These are phyloP conservation scores for Phylloporus sp. DNA, from an alignment of 768 basidiomycete species.

Conservation along the genomic window DNA sequence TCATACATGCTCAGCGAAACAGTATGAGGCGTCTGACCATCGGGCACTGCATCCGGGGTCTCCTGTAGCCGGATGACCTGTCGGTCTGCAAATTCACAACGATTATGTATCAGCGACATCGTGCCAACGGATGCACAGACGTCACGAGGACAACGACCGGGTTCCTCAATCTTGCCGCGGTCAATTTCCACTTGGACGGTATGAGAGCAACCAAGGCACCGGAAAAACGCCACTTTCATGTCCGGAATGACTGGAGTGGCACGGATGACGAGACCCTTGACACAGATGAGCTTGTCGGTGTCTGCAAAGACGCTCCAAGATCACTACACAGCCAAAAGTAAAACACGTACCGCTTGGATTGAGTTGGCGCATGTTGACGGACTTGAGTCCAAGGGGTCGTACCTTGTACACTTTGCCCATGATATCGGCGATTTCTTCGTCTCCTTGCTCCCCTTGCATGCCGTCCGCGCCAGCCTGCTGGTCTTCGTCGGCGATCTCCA, in stretches of 20 bases:
- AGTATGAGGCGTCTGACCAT: slow-evolving; percentile 97
- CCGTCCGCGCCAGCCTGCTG: slow-evolving; percentile 63
- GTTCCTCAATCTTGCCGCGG: slow-evolving; percentile 96
- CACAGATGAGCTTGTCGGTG: slow-evolving; percentile 93
- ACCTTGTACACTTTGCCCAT: slow-evolving; percentile 88
- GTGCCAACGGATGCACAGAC: slow-evolving; percentile 84
- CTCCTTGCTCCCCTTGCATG: slow-evolving; percentile 71
- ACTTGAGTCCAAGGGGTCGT: slow-evolving; percentile 77
- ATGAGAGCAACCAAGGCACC: slow-evolving; percentile 91
- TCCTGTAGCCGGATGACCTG: slow-evolving; percentile 96
- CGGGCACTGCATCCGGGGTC: slow-evolving; percentile 95
- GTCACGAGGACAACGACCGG: slow-evolving; percentile 86
- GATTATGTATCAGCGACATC: slow-evolving; percentile 95
- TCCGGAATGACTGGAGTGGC: slow-evolving; percentile 98
- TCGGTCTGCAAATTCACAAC: slow-evolving; percentile 92
- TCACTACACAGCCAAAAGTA: not conserved
- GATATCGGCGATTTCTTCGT: slow-evolving; percentile 86
- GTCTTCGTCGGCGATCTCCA: slow-evolving; percentile 81
- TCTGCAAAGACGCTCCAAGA: slow-evolving; percentile 44
- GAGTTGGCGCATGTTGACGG: slow-evolving; percentile 91
- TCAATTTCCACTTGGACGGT: slow-evolving; percentile 98
- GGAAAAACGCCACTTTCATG: slow-evolving; percentile 99
- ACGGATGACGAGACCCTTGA: slow-evolving; percentile 96
- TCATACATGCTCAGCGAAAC: slow-evolving; percentile 98
- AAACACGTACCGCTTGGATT: slow-evolving; percentile 73